phyloP scores from a whole-genome alignment of 2,329 filamentous ascomycete genomes.

The Plectosphaerella sp. region DNA sequence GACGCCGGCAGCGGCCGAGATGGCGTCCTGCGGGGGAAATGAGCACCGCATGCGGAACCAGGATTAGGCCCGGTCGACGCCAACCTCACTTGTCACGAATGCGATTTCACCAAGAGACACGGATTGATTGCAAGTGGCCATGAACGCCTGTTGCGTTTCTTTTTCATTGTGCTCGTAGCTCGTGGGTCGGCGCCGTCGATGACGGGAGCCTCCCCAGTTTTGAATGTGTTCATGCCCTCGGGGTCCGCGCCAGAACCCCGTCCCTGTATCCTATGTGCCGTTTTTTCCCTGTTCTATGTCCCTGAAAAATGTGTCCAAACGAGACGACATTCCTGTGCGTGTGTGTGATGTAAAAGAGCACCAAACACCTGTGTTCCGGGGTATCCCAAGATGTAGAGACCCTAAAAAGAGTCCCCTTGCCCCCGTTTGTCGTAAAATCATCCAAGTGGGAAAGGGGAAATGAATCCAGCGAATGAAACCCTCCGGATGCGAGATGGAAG shows the following conservation, averaged over 20 bases:
- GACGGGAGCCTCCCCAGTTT: background rate
- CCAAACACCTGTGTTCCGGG: slow-evolving; percentile 9
- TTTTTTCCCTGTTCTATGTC: slow-evolving; percentile 7
- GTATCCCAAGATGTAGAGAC: background rate
- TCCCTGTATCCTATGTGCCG: slow-evolving; percentile 5
- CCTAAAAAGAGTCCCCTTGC: background rate
- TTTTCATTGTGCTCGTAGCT: background rate
- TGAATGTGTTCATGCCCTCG: background rate
- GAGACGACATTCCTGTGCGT: background rate
- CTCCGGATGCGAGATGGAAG: slow-evolving; percentile 15
- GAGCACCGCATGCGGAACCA: background rate
- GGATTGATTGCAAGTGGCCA: background rate
- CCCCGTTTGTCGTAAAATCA: slow-evolving; percentile 3
- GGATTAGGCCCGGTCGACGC: no score
- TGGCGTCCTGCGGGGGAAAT: slow-evolving; percentile 1
- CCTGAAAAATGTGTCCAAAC: background rate
- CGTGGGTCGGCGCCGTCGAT: no score
- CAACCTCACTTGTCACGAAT: no score
- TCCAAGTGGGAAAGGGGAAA: slow-evolving; percentile 8
- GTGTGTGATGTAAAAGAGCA: slow-evolving; percentile 4
- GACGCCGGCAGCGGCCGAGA: background rate
- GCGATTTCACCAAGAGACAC: no score
- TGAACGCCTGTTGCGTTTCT: background rate
- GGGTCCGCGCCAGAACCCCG: background rate
- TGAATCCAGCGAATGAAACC: slow-evolving; percentile 11